Base-by-base conservation (phyloP, 192 early-diverging fungal species). In the Funneliformis mosseae region DNA sequence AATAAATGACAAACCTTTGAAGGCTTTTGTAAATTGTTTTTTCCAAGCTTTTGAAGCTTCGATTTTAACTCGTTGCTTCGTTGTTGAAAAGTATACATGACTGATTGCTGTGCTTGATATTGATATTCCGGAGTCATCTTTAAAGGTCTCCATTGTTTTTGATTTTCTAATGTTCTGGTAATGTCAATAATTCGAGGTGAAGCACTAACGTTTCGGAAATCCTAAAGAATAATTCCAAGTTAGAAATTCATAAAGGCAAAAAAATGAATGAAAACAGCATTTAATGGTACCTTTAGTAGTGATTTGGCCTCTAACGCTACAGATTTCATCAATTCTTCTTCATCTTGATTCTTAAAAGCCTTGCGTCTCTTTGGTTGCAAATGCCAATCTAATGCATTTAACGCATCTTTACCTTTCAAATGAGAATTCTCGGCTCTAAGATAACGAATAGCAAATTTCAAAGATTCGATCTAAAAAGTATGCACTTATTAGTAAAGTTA, bases 371-470 rank as follows among this genome's bases (percentile, higher is more conserved):
- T 28, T 2, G 50, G 76, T 28, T 64, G 78, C 23, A 74, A 39
- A 10, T 83, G 86, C 42, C 55, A 77, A 18, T 78, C 71, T 71
- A 89, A 75, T 41, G 66, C 81, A 33, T 84, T 81, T 80, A 89
- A 74, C 1, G 90, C 82, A 25, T 88, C 88, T 27, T 85, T 83
- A 8, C 90, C 89, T 75, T 95, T 95, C 80, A 98, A 79, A 10
- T 92, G 90, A 28, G 93, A 88, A 84, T 96, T 97, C 82, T 98
- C 96, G 68, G 88, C 86, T 42, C 95, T 92, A 78, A 97, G 68
- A 80, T 90, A 96, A 16, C 91, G 85, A 46, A 96, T 77, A 4
- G 95, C 93, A 39, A 91, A 88, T 81, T 93, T 93, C 60, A 97
- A 87, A 41, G 90, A 71, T 82, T 94, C 89, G 76, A 92, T 83